These are phyloP conservation scores for Obba rivulosa DNA, from an alignment of 768 basidiomycete genomes.

Conservation along the genomic window DNA sequence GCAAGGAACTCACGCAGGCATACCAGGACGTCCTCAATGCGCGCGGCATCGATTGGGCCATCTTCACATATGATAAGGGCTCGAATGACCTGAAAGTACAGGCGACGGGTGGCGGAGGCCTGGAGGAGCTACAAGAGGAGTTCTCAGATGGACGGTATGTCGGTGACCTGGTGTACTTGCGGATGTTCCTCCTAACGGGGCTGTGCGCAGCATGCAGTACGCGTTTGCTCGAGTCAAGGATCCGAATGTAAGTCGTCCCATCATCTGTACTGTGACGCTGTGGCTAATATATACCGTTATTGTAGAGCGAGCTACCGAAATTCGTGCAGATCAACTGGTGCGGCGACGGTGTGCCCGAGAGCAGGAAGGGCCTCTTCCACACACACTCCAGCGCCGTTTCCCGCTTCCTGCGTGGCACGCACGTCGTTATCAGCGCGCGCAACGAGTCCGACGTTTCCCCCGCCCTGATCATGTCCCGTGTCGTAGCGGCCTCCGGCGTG, in stretches of 20 bases:
- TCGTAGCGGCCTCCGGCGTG: slow-evolving; percentile 87
- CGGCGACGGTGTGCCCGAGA: slow-evolving; percentile 92
- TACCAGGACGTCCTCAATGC: slow-evolving; percentile 72
- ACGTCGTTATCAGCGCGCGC: slow-evolving; percentile 82
- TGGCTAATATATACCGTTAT: not conserved
- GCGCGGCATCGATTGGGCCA: slow-evolving; percentile 66
- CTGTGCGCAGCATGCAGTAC: slow-evolving; percentile 74
- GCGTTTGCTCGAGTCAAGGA: slow-evolving; percentile 85
- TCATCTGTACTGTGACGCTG: not conserved
- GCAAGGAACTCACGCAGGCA: slow-evolving; percentile 63
- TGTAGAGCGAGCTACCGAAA: slow-evolving; percentile 76
- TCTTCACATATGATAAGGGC: slow-evolving; percentile 77
- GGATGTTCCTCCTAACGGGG: not conserved
- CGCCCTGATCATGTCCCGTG: slow-evolving; percentile 72
- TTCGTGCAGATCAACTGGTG: slow-evolving; percentile 98
- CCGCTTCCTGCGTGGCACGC: slow-evolving; percentile 74
- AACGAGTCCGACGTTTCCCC: slow-evolving; percentile 87
- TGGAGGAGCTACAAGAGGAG: slow-evolving; percentile 90
- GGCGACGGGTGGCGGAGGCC: slow-evolving; percentile 75
- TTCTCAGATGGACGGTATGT: slow-evolving; percentile 88
- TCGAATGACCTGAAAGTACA: slow-evolving; percentile 88
- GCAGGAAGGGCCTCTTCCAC: slow-evolving; percentile 89
- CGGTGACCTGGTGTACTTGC: not conserved
- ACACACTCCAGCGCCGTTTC: slow-evolving; percentile 79
- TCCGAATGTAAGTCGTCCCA: slow-evolving; percentile 55